Evolutionary conservation across 331 rosid species (phyloP).

Genomic region (Cydonia oblonga): DNA sequence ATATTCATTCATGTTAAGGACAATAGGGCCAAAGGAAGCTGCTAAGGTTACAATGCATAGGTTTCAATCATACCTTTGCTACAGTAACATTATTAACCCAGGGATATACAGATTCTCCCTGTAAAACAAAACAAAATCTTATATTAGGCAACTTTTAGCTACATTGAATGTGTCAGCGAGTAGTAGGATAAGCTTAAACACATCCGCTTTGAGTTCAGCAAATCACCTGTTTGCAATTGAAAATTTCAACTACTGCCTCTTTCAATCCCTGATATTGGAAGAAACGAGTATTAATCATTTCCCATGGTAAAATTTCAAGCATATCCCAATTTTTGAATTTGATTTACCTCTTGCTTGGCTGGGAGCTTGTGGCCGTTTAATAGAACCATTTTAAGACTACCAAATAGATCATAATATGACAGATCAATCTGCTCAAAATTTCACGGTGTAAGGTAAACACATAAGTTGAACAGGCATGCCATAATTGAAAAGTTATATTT

Average conservation of each 20-base stretch:
- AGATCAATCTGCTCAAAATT: constrained; percentile 60
- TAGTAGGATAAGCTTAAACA: background rate
- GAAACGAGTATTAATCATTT: constrained; percentile 5
- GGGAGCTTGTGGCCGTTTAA: constrained; percentile 47
- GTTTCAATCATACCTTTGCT: constrained; percentile 38
- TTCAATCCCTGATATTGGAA: constrained; percentile 45
- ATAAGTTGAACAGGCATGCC: background rate
- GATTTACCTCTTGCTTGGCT: constrained; percentile 62
- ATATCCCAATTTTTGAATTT: background rate
- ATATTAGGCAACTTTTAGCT: too few species aligned
- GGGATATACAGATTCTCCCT: constrained; percentile 57
- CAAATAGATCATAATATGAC: constrained; percentile 69
- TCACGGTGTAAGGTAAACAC: background rate
- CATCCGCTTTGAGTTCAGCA: background rate
- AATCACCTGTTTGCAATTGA: constrained; percentile 59
- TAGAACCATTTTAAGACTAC: constrained; percentile 68
- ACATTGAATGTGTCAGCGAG: background rate
- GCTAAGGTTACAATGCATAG: too few species aligned
- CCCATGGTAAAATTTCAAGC: background rate
- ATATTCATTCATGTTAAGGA: background rate
- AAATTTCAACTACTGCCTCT: constrained; percentile 59
- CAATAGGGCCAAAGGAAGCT: background rate
- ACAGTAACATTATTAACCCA: constrained; percentile 48
- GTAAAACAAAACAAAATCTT: constrained; percentile 7
- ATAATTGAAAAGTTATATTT: background rate